Evolutionary conservation across 2,329 filamentous ascomycete genomes (phyloP).

Genomic region (Blastomyces gilchristii): DNA sequence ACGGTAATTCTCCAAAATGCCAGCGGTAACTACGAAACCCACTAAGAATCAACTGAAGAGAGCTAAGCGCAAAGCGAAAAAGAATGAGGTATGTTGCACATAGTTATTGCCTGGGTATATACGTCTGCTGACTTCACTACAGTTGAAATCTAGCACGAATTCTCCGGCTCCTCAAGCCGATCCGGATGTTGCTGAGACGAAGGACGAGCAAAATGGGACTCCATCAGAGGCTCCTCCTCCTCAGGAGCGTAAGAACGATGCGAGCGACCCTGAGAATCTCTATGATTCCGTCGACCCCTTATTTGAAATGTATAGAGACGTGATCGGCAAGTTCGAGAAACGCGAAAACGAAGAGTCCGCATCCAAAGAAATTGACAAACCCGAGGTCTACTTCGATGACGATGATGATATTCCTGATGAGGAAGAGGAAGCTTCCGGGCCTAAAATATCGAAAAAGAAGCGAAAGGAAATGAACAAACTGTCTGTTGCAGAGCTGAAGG

Average conservation of each 20-base stretch:
- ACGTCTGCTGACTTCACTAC: constrained; percentile 13
- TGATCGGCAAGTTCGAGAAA: constrained; percentile 70
- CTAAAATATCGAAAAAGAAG: constrained; percentile 87
- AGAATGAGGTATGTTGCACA: constrained; percentile 47
- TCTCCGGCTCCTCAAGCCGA: constrained; percentile 3
- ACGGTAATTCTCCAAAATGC: constrained; percentile 12
- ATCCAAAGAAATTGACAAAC: constrained; percentile 62
- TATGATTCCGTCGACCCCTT: constrained; percentile 61
- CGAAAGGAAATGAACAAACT: constrained; percentile 84
- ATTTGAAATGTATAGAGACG: constrained; percentile 71
- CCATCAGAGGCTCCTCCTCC: not conserved
- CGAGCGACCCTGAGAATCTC: constrained; percentile 26
- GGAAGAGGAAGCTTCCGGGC: constrained; percentile 48
- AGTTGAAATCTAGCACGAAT: constrained; percentile 12
- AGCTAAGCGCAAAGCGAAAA: constrained; percentile 88
- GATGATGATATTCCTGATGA: constrained; percentile 80
- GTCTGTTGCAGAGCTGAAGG: constrained; percentile 90
- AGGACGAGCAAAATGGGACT: constrained; percentile 2
- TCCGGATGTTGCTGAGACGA: constrained; percentile 2
- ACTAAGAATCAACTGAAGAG: constrained; percentile 91
- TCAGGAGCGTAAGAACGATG: constrained; percentile 33
- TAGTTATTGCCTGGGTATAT: not conserved
- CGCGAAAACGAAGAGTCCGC: constrained; percentile 52
- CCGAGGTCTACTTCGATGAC: constrained; percentile 72
- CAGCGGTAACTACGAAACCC: constrained; percentile 48